A percentile compares a stretch with the other conserved stretches of the same genome.
These are phyloP conservation scores for Kluyveromyces sp. DNA, from an alignment of 1,139 yeast genomes.

Conservation along the genomic window DNA sequence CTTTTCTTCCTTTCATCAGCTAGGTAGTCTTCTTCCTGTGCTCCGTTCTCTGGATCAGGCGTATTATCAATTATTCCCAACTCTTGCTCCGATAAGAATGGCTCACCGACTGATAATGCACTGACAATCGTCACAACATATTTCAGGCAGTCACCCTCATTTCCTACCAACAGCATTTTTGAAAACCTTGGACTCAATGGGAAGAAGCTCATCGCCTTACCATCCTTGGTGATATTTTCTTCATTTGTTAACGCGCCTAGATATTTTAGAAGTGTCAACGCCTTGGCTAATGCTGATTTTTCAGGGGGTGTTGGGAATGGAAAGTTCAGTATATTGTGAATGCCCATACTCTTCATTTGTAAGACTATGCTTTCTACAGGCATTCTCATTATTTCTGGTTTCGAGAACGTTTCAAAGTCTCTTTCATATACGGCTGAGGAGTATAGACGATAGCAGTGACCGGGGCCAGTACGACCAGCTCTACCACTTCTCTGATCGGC, in stretches of 20 bases:
- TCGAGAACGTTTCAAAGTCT: slow-evolving; percentile 73
- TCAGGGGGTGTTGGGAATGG: slow-evolving; percentile 98
- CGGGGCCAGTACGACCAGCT: slow-evolving; percentile 99
- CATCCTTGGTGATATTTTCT: slow-evolving; percentile 61
- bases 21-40: slow-evolving; percentile 26
- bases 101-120: slow-evolving; percentile 90
- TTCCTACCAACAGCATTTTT: slow-evolving; percentile 80
- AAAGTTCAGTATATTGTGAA: slow-evolving; percentile 80
- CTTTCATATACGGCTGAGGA: slow-evolving; percentile 94
- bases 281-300: slow-evolving; percentile 48
- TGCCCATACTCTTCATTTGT: slow-evolving; percentile 96
- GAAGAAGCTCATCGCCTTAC: slow-evolving; percentile 79
- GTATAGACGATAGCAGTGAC: slow-evolving; percentile 87
- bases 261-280: slow-evolving; percentile 59
- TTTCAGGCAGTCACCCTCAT: slow-evolving; percentile 79
- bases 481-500: slow-evolving; percentile 96
- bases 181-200: slow-evolving; percentile 94
- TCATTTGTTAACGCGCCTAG: slow-evolving; percentile 70
- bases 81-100: slow-evolving; percentile 70
- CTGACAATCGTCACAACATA: slow-evolving; percentile 87
- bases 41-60: slow-evolving; percentile 24
- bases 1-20: slow-evolving; percentile 40
- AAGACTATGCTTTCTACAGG: slow-evolving; percentile 93
- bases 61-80: slow-evolving; percentile 40
- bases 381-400: slow-evolving; percentile 89